Conservation (phyloP, 768 basidiomycete species). For the Leucogyrophana mollusca region DNA sequence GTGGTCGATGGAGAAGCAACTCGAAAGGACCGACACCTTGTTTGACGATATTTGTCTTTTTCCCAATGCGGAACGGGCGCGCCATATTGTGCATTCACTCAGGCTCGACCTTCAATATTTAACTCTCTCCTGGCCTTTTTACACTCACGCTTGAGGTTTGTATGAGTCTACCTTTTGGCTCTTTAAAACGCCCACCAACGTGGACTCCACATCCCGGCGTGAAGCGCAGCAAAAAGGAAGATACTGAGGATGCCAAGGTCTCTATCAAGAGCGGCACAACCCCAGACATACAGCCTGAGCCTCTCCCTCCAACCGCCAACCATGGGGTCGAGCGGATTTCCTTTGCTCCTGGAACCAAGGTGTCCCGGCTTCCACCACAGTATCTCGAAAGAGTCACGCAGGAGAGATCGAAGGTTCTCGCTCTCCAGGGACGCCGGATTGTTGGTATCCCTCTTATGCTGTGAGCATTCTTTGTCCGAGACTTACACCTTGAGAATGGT, state of each 20-base stretch:
- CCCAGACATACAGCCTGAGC: no score
- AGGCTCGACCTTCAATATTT: not conserved
- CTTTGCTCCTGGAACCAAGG: conserved; percentile 8
- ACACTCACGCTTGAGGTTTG: not conserved
- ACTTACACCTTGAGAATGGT: conserved; percentile 6
- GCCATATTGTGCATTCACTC: no score
- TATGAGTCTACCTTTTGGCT: conserved; percentile 12
- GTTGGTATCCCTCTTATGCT: conserved; percentile 23
- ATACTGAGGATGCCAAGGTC: not conserved
- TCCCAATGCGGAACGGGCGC: conserved; percentile 1
- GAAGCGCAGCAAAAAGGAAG: conserved; percentile 23
- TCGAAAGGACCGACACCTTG: not conserved
- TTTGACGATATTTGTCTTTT: conserved; percentile 24
- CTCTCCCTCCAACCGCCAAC: conserved; percentile 18
- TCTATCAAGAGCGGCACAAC: not conserved
- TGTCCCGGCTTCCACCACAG: conserved; percentile 8
- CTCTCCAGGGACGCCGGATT: conserved; percentile 18
- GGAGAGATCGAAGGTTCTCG: conserved; percentile 18
- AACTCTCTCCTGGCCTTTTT: no score
- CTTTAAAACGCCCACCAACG: conserved; percentile 14
- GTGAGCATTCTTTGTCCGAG: conserved; percentile 13
- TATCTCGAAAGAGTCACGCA: conserved; percentile 12
- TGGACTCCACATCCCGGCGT: conserved; percentile 1
- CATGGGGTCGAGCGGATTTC: conserved; percentile 29
- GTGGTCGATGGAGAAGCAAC: not conserved